A percentile compares a stretch with the other conserved stretches of the same genome.
Evolutionary conservation across 306 rosid species (phyloP).

Genomic region (Crotalaria pallida): DNA sequence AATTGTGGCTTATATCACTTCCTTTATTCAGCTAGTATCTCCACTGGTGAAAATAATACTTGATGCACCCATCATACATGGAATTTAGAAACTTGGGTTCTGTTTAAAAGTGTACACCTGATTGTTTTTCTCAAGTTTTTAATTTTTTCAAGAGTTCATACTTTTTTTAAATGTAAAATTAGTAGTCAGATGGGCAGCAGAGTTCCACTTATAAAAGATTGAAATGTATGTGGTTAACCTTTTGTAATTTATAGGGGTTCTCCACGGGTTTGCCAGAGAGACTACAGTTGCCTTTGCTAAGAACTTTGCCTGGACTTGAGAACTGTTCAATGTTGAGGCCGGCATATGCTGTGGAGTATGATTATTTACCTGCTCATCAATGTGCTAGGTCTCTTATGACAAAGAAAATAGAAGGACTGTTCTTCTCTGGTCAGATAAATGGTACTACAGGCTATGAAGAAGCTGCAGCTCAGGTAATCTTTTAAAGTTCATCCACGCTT

Average conservation of each 20-base stretch:
- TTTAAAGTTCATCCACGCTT: conserved; percentile 18
- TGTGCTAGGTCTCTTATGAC: conserved; percentile 92
- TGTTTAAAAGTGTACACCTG: neutral
- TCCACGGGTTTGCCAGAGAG: conserved; percentile 98
- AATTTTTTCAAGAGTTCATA: neutral
- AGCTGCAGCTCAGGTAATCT: conserved; percentile 89
- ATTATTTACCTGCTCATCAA: conserved; percentile 90
- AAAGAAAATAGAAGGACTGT: conserved; percentile 83
- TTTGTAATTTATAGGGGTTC: conserved; percentile 60
- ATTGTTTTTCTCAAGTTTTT: neutral
- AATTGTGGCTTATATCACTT: neutral
- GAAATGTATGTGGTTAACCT: conserved; percentile 1
- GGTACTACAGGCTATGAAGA: conserved; percentile 99
- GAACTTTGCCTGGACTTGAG: conserved; percentile 98
- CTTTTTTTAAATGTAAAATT: neutral
- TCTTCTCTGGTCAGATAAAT: conserved; percentile 98
- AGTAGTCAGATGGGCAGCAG: neutral
- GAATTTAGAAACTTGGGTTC: neutral
- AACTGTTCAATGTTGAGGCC: conserved; percentile 97
- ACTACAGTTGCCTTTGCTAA: conserved; percentile 82
- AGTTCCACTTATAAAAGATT: neutral
- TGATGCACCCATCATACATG: neutral
- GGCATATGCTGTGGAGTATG: conserved; percentile 98
- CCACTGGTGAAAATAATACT: neutral
- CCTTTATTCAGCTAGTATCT: neutral